These are phyloP conservation scores for Claviceps monticola DNA, from an alignment of 2,329 filamentous ascomycete genomes.

Conservation along the genomic window DNA sequence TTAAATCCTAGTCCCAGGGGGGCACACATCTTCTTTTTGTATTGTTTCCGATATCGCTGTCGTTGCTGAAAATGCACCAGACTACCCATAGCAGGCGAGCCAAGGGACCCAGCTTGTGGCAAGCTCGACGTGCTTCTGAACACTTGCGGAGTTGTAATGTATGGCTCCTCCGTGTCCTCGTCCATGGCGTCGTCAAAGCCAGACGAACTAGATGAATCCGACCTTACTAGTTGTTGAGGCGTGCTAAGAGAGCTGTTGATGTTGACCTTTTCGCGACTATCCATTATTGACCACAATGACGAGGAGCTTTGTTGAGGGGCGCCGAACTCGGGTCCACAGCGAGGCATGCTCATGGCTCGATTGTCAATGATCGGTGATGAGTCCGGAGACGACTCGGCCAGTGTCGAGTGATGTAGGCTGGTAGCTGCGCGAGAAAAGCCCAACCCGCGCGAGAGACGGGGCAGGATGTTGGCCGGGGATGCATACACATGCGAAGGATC, in stretches of 20 bases:
- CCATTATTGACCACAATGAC: conserved; percentile 58
- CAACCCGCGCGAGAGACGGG: conserved; percentile 74
- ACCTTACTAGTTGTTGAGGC: conserved; percentile 45
- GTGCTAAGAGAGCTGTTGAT: conserved; percentile 68
- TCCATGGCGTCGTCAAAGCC: conserved; percentile 59
- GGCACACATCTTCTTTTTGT: conserved; percentile 40
- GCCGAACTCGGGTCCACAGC: conserved; percentile 34
- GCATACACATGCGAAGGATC: conserved; percentile 76
- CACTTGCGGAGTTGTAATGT: conserved; percentile 71
- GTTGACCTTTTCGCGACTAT: conserved; percentile 52
- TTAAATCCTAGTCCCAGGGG: conserved; percentile 38
- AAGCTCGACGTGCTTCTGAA: conserved; percentile 41
- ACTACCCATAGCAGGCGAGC: conserved; percentile 59
- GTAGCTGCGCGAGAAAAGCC: conserved; percentile 91
- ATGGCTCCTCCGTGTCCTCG: conserved; percentile 65
- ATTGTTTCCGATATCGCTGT: conserved; percentile 56
- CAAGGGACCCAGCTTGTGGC: conserved; percentile 38
- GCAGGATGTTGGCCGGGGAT: conserved; percentile 76
- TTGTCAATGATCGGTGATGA: conserved; percentile 76
- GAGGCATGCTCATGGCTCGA: conserved; percentile 47
- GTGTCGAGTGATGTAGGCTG: conserved; percentile 86
- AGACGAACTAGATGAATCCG: conserved; percentile 63
- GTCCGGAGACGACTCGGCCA: conserved; percentile 81
- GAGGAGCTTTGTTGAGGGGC: conserved; percentile 52
- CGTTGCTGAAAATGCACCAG: conserved; percentile 74